Base-by-base conservation (phyloP, 192 early-diverging fungal species). In the Umbelopsis vinacea region DNA sequence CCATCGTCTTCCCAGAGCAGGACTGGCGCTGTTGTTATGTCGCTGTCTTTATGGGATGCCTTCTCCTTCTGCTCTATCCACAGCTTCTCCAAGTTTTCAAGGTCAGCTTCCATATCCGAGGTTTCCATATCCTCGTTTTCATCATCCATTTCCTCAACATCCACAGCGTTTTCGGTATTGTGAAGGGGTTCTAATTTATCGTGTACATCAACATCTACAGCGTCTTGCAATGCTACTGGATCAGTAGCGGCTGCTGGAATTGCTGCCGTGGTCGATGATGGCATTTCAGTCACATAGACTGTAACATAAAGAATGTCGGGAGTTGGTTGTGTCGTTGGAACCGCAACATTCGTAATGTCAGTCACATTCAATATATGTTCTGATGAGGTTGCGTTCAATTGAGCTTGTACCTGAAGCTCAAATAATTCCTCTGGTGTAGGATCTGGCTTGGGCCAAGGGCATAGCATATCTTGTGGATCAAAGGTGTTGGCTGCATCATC, bases 391-490 rank as follows among this genome's bases (percentile, higher is more conserved):
- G 40, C 11, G 1, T 43, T 12, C 11, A 43, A 6, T 6, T 7
- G 40, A 4, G 40, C 8, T 11, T 43, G 8, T 43, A 6, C 2
- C 6, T 43, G 6, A 12, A 43, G 40, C 6, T 54, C 22, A 6
- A 24, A 54, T 12, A 8, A 23, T 54, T 22, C 22, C 26, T 24
- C n/a, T 24, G 22, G 23, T 6, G 22, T 26, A 5, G 53, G 23
- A 12, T 63, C 57, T 37, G 57, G 57, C 24, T 67, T 53, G 37
- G 45, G 37, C 43, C 74, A 75, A 5, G 75, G 75, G 67, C 81
- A 83, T 23, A 83, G 47, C 4, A 83, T 66, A 52, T 83, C 81
- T 48, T 74, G 57, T 43, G 81, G 71, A 67, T 76, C 75, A 73
- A 69, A 79, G 3, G 21, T 52, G 37, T 67, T 60, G 24, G 40